phyloP scores from a whole-genome alignment of 2,329 filamentous ascomycete species.

The Rhinocladiella similis region DNA sequence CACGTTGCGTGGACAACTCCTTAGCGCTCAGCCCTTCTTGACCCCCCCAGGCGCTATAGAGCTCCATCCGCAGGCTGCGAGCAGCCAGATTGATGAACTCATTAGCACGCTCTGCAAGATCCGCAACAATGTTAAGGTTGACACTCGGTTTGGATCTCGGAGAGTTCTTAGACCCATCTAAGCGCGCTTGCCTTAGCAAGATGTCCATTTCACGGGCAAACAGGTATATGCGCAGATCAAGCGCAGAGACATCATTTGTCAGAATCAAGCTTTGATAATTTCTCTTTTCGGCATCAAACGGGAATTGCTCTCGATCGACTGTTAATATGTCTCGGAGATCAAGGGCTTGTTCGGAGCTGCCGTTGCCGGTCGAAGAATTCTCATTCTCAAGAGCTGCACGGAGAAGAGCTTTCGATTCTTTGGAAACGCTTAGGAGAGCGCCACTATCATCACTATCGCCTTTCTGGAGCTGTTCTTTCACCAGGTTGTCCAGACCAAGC shows the following conservation, averaged over 20 bases:
- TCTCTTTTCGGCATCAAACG: slow-evolving; percentile 63
- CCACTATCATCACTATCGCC: slow-evolving; percentile 68
- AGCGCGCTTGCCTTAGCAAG: slow-evolving; percentile 42
- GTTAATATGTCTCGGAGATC: slow-evolving; percentile 18
- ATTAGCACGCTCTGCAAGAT: slow-evolving; percentile 78
- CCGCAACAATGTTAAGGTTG: slow-evolving; percentile 63
- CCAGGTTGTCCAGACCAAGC: slow-evolving; percentile 78
- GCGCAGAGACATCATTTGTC: slow-evolving; percentile 90
- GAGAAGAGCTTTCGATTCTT: slow-evolving; percentile 66
- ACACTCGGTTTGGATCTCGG: background rate
- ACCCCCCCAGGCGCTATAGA: slow-evolving; percentile 57
- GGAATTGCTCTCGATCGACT: slow-evolving; percentile 29
- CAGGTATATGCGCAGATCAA: slow-evolving; percentile 92
- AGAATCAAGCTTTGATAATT: slow-evolving; percentile 89
- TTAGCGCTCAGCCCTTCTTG: slow-evolving; percentile 45
- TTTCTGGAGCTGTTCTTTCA: slow-evolving; percentile 69
- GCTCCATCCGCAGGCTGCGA: slow-evolving; percentile 75
- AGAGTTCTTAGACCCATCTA: slow-evolving; percentile 2
- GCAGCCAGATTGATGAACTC: slow-evolving; percentile 82
- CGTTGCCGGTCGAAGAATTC: slow-evolving; percentile 6
- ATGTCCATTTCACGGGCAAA: slow-evolving; percentile 86
- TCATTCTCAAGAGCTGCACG: slow-evolving; percentile 48
- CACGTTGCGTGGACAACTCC: slow-evolving; percentile 31
- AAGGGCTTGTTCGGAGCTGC: slow-evolving; percentile 31
- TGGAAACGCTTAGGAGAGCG: slow-evolving; percentile 69